Evolutionary conservation across 1,284 basidiomycete species (phyloP).

Genomic region (Kalmanozyma brasiliensis): DNA sequence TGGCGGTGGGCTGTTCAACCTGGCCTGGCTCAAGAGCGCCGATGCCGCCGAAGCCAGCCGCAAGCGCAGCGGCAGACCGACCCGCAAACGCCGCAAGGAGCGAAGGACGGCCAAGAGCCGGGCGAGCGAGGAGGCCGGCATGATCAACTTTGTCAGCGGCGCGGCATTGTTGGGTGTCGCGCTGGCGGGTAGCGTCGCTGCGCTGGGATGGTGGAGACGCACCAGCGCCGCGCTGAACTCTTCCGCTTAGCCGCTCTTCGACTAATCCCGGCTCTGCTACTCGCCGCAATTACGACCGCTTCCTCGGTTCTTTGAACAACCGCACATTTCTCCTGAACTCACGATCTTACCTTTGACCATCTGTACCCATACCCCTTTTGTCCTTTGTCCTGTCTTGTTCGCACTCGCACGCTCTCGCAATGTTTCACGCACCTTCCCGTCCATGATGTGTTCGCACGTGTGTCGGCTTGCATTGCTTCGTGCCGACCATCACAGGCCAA

Average conservation of each 20-base stretch:
- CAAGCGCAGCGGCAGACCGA: constrained; percentile 22
- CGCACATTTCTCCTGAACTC: too few species aligned
- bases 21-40: constrained; percentile 15
- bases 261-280: too few species aligned
- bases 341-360: too few species aligned
- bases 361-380: constrained; percentile 10
- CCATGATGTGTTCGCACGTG: background rate
- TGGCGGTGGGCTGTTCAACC: constrained; percentile 22
- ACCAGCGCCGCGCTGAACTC: constrained; percentile 38
- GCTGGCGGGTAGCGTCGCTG: constrained; percentile 46
- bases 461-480: background rate
- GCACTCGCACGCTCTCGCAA: constrained; percentile 14
- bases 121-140: constrained; percentile 28
- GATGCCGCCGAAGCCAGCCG: constrained; percentile 9
- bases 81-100: constrained; percentile 31
- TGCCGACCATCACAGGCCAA: constrained; percentile 70
- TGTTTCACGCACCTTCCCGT: background rate
- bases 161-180: constrained; percentile 49
- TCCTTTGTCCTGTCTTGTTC: constrained; percentile 2
- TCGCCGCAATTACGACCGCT: background rate
- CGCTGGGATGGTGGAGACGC: constrained; percentile 50
- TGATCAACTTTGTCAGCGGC: constrained; percentile 51
- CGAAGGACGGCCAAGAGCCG: constrained; percentile 7
- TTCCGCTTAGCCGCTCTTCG: constrained; percentile 9
- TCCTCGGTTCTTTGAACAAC: background rate